Evolutionary conservation across 345 rosid genomes (phyloP).

Genomic region (Acer negundo): DNA sequence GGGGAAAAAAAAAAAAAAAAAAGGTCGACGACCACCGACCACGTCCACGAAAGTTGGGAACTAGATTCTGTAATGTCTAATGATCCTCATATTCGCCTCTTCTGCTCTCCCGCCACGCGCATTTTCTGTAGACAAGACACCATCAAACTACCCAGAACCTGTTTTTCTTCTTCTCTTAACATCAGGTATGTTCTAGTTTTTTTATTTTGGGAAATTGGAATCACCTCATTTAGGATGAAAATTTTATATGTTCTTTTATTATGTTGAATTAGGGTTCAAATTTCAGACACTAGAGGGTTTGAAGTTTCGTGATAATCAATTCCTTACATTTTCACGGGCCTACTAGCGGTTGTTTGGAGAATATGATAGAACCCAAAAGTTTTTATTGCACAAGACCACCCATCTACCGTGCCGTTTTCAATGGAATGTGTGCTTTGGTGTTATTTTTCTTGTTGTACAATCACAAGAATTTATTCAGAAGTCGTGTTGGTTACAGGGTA

Average conservation of each 20-base stretch:
- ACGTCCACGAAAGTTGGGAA: background rate
- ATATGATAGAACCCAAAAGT: constrained; percentile 22
- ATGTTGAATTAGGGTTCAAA: background rate
- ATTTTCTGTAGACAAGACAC: background rate
- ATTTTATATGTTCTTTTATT: background rate
- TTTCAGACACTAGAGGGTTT: background rate
- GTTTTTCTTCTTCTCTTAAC: background rate
- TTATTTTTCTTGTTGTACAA: constrained; percentile 34
- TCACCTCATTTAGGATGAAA: background rate
- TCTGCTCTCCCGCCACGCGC: background rate
- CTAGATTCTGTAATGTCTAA: background rate
- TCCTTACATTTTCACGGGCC: background rate
- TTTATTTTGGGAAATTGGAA: background rate
- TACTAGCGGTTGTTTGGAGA: background rate
- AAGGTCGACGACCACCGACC: background rate
- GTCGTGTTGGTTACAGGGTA: constrained; percentile 12
- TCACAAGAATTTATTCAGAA: constrained; percentile 12
- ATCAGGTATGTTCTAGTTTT: background rate
- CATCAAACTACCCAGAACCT: background rate
- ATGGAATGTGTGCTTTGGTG: constrained; percentile 27
- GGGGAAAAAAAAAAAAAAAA: no score
- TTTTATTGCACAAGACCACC: constrained; percentile 10
- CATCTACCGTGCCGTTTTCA: constrained; percentile 24
- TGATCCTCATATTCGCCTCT: background rate
- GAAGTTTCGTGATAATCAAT: background rate